Percentiles rank a stretch among this genome's conserved stretches.
phyloP scores from a whole-genome alignment of 2,329 filamentous ascomycete species.

The Fusarium multiceps region DNA sequence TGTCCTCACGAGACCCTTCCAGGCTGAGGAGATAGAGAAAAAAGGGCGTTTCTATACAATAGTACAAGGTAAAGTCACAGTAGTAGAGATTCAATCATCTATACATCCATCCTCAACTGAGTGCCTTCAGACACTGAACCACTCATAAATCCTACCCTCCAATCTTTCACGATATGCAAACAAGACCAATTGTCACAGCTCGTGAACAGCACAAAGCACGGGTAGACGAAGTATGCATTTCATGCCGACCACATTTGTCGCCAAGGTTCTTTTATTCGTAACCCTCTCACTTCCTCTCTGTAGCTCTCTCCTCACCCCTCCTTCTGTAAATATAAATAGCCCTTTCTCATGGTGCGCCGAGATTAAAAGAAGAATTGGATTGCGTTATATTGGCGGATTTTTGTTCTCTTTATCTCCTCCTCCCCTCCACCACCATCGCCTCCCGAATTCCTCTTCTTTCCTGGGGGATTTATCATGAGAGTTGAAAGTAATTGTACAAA shows the following conservation, averaged over 20 bases:
- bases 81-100: conserved; percentile 30
- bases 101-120: conserved; percentile 13
- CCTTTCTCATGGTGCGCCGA: conserved; percentile 38
- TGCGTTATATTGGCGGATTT: conserved; percentile 23
- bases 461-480: conserved; percentile 15
- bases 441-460: conserved; percentile 5
- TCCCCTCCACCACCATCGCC: background rate
- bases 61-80: conserved; percentile 48
- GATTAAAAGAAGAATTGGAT: conserved; percentile 31
- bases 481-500: conserved; percentile 45
- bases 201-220: conserved; percentile 5
- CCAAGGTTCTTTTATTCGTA: conserved; percentile 32
- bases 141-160: background rate
- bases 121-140: background rate
- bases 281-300: conserved; percentile 5
- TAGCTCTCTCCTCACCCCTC: conserved; percentile 13
- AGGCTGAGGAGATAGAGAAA: background rate
- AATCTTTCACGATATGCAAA: conserved; percentile 6
- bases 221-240: conserved; percentile 7
- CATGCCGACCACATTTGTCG: conserved; percentile 15
- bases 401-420: conserved; percentile 23
- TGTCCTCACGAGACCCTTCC: background rate
- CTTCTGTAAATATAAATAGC: conserved; percentile 34
- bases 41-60: conserved; percentile 52
- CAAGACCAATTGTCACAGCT: conserved; percentile 4